Evolutionary conservation across 805 yeast genomes (phyloP).

Genomic region (Metschnikowia colocasiae): DNA sequence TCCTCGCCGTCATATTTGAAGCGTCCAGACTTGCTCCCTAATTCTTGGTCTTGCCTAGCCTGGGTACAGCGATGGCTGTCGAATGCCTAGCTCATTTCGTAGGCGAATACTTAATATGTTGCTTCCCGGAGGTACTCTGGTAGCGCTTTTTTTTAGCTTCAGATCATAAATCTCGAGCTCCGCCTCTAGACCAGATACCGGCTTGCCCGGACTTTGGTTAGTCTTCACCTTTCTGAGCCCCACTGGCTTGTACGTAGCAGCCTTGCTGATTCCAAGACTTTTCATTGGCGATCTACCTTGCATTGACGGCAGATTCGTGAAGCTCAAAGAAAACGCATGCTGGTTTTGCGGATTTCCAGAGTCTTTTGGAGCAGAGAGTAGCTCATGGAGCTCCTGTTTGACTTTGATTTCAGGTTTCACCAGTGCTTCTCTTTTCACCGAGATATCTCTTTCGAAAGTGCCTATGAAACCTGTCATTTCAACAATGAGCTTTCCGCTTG

Average conservation of each 20-base stretch:
- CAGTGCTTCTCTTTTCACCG: not conserved
- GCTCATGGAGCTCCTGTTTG: slow-evolving; percentile 1
- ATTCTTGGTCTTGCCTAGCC: not conserved
- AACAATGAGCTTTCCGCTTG: slow-evolving; percentile 26
- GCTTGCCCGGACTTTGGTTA: not conserved
- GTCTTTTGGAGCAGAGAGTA: not conserved
- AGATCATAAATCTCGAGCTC: slow-evolving; percentile 1
- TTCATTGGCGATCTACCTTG: not conserved
- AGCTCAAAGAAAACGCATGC: not conserved
- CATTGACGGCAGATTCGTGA: not conserved
- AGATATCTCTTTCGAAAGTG: slow-evolving; percentile 36
- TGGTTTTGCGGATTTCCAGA: not conserved
- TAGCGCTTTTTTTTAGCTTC: not conserved
- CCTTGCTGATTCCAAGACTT: not conserved
- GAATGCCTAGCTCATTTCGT: slow-evolving; percentile 3
- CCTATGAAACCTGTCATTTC: slow-evolving; percentile 30
- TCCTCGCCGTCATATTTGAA: not conserved
- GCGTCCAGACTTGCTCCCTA: not conserved
- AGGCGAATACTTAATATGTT: slow-evolving; percentile 10
- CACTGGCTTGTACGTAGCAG: not conserved
- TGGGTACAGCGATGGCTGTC: not conserved
- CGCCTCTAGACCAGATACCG: not conserved
- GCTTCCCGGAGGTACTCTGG: slow-evolving; percentile 12
- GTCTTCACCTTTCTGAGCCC: not conserved
- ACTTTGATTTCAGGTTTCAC: not conserved